Conservation (phyloP, 176 grass and related monocot species). For the Leersia perrieri region DNA sequence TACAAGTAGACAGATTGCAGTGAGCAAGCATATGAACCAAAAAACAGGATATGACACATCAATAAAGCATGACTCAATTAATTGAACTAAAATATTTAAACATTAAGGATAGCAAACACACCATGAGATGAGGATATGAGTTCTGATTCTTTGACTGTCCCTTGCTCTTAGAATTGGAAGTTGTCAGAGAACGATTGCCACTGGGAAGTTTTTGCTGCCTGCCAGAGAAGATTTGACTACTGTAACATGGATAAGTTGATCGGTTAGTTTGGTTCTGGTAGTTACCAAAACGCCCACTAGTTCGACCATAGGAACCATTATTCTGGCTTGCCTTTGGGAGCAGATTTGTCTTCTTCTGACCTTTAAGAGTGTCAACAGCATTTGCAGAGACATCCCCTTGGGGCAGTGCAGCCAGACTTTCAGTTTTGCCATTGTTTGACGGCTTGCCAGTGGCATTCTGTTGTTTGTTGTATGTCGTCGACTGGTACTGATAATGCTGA, state of each 20-base stretch:
- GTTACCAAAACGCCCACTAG: slow-evolving; percentile 34
- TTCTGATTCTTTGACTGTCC: slow-evolving; percentile 40
- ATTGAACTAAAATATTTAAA: not conserved
- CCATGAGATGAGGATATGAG: slow-evolving; percentile 48
- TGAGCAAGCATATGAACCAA: not conserved
- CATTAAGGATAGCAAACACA: slow-evolving; percentile 1
- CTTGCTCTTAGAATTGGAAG: slow-evolving; percentile 38
- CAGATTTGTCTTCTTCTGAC: slow-evolving; percentile 31
- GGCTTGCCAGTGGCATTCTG: slow-evolving; percentile 36
- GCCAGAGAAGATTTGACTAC: slow-evolving; percentile 42
- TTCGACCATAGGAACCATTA: slow-evolving; percentile 33
- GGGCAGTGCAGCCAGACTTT: slow-evolving; percentile 11
- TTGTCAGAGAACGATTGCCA: slow-evolving; percentile 26
- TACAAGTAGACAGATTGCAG: not conserved
- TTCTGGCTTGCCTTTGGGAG: slow-evolving; percentile 28
- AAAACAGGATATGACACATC: not conserved
- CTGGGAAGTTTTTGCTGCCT: slow-evolving; percentile 34
- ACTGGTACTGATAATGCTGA: slow-evolving; percentile 53
- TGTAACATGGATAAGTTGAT: slow-evolving; percentile 42
- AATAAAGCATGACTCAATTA: not conserved
- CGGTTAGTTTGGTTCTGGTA: slow-evolving; percentile 40
- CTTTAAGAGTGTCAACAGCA: slow-evolving; percentile 19
- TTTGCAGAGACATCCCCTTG: slow-evolving; percentile 40
- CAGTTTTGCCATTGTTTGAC: slow-evolving; percentile 32
- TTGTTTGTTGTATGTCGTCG: slow-evolving; percentile 45